phyloP scores from a whole-genome alignment of 129 eudicot species.

The Centella asiatica region DNA sequence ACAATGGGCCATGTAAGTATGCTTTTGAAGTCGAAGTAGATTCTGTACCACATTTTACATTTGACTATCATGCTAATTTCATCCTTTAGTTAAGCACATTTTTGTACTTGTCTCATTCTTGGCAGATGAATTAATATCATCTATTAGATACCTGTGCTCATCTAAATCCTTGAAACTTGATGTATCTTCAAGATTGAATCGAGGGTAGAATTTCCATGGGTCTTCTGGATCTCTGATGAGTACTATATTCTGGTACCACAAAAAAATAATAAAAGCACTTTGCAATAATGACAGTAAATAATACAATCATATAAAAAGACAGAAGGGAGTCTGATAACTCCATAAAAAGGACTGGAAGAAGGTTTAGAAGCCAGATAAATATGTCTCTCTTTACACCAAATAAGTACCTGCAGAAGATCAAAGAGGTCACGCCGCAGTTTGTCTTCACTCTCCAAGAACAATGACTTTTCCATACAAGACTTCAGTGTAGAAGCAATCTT shows the following conservation, averaged over 20 bases:
- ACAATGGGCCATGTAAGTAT: too few species aligned
- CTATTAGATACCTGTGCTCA: constrained; percentile 48
- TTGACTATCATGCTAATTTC: too few species aligned
- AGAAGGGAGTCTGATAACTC: not conserved
- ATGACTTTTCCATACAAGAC: constrained; percentile 48
- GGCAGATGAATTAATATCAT: too few species aligned
- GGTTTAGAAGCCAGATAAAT: constrained; percentile 1
- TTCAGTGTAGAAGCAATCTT: constrained; percentile 75
- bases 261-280: not conserved
- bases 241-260: constrained; percentile 73
- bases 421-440: constrained; percentile 62
- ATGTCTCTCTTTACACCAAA: constrained; percentile 2
- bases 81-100: too few species aligned
- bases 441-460: constrained; percentile 59
- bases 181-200: constrained; percentile 95
- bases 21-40: too few species aligned
- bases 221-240: constrained; percentile 94
- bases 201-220: constrained; percentile 78
- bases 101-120: too few species aligned
- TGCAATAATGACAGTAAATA: not conserved
- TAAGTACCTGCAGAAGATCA: constrained; percentile 65
- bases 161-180: constrained; percentile 80
- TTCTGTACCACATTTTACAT: too few species aligned
- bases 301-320: not conserved
- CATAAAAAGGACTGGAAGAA: constrained; percentile 3